Evolutionary conservation across 192 early-diverging fungal species (phyloP).

Genomic region (Entomortierella lignicola): DNA sequence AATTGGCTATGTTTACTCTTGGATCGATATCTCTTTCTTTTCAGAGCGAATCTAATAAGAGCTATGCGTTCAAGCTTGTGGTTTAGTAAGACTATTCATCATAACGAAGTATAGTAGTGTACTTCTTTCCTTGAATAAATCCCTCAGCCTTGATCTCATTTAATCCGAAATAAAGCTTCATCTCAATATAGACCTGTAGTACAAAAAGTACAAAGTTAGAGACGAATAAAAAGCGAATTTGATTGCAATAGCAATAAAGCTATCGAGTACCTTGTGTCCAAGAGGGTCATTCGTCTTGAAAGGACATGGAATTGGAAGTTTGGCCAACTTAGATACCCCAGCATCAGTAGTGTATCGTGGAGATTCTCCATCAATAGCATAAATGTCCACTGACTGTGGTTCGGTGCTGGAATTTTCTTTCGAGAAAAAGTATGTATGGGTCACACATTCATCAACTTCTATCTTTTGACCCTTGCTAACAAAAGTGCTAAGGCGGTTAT

Average conservation of each 20-base stretch:
- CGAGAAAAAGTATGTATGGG: neutral
- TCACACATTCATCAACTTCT: constrained; percentile 17
- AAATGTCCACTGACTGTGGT: neutral
- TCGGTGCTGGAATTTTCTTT: neutral
- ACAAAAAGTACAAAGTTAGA: neutral
- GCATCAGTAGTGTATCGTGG: neutral
- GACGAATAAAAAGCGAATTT: neutral
- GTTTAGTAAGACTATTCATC: too few species aligned
- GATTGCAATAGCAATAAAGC: too few species aligned
- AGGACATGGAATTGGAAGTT: neutral
- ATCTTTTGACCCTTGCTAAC: constrained; percentile 20
- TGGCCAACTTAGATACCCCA: neutral
- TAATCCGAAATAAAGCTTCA: neutral
- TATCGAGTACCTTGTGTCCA: neutral
- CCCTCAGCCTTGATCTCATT: neutral
- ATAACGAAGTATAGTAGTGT: neutral
- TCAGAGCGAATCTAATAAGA: too few species aligned
- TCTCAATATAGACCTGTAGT: neutral
- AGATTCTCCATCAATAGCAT: neutral
- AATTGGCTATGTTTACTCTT: too few species aligned
- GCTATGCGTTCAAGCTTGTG: too few species aligned
- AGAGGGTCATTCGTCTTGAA: neutral
- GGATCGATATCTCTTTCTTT: too few species aligned
- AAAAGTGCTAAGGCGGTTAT: constrained; percentile 21
- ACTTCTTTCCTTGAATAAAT: neutral